Base-by-base conservation (phyloP, 2,329 filamentous ascomycete genomes). In the Arachnopeziza araneosa region DNA sequence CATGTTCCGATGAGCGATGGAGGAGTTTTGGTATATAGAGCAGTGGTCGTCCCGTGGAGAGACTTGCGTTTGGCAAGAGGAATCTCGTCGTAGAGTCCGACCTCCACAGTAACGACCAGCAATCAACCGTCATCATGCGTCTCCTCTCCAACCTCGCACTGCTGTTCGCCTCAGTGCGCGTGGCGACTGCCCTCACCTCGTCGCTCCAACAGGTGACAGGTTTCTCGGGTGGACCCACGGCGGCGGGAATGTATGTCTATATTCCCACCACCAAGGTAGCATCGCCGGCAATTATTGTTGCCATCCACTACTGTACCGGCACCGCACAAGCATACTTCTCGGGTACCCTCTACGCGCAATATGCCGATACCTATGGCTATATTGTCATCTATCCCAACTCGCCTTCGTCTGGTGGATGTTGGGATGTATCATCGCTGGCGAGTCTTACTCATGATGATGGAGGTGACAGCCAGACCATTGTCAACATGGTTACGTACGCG, bases 361-460 rank as follows among this genome's bases (percentile, higher is more conserved):
- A 83, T 12, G 80, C 84, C 3, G 79, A 81, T 62, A 67, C 75
- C 52, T 76, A 83, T 57, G 83, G 82, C 24, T 85, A 82, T 71
- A 84, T 88, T 56, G 78, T 82, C 62, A 82, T 86, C 68, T 86
- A 83, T 70, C 82, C 82, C 1, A 76, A 79, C 62, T 79, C 78
- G 1, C 80, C 80, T 0, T 79, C 82, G 65, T 70, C 70, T n/a
- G 82, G 75, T 14, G 73, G 72, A 64, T 86, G 83, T 74, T 86
- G 83, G 82, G 84, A 87, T 63, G 83, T 86, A 1, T 79, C 79
- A 10, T 81, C 78, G 23, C 74, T 73, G 24, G 73, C 58, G 10
- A 58, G 62, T 0, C 75, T 86, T 1, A 80, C 77, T 2, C 83
- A 83, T 65, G 76, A 81, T 58, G 83, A 81, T 8, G 83, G 83